Conservation (phyloP, 345 rosid species). For the Turritis glabra region DNA sequence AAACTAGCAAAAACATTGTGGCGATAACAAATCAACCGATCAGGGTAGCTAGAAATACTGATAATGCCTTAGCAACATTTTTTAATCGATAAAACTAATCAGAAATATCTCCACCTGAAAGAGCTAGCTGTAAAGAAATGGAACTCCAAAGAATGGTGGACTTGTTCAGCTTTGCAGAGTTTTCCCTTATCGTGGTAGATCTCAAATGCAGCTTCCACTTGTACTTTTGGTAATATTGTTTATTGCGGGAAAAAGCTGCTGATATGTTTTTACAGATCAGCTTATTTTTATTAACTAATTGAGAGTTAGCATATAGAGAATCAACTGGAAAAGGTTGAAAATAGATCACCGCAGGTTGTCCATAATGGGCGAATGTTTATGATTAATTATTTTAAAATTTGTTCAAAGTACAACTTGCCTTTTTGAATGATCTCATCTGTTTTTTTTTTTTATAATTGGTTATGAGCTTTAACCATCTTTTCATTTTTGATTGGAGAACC, state of each 20-base stretch:
- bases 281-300: slow-evolving; percentile 22
- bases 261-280: slow-evolving; percentile 1
- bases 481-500: not conserved
- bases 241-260: slow-evolving; percentile 30
- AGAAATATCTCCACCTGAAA: not conserved
- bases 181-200: slow-evolving; percentile 20
- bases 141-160: slow-evolving; percentile 13
- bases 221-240: slow-evolving; percentile 37
- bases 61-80: not conserved
- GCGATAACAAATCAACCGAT: slow-evolving; percentile 6
- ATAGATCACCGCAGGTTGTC: slow-evolving; percentile 35
- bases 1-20: not conserved
- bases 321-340: slow-evolving; percentile 33
- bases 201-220: slow-evolving; percentile 26
- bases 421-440: slow-evolving; percentile 33
- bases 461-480: slow-evolving; percentile 22
- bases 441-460: not conserved
- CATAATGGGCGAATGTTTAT: slow-evolving; percentile 35
- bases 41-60: slow-evolving; percentile 11
- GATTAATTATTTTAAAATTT: slow-evolving; percentile 3
- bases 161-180: slow-evolving; percentile 35
- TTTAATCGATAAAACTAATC: not conserved
- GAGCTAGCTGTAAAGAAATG: slow-evolving; percentile 36
- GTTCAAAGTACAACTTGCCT: slow-evolving; percentile 38
- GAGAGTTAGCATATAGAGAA: slow-evolving; percentile 34